phyloP scores from a whole-genome alignment of 2,329 filamentous ascomycete species.

The Thielaviopsis cerberus region DNA sequence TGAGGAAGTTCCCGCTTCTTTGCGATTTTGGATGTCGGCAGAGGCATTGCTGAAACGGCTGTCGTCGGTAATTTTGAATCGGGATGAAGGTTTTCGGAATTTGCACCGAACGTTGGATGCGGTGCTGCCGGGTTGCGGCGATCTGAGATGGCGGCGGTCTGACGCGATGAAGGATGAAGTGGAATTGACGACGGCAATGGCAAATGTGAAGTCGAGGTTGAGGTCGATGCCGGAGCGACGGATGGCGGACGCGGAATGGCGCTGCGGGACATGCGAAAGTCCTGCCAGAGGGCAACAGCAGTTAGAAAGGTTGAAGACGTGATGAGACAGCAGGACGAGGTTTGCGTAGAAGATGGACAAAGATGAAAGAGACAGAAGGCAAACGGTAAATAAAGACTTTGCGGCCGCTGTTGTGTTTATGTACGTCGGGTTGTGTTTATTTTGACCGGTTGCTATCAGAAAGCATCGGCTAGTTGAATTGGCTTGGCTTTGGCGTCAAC shows the following conservation, averaged over 20 bases:
- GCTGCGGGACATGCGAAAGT: constrained; percentile 7
- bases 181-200: not conserved
- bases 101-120: not conserved
- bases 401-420: not conserved
- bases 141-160: constrained; percentile 4
- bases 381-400: not conserved
- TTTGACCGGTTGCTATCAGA: not conserved
- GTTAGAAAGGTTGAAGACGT: too few species aligned
- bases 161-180: not conserved
- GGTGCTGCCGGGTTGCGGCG: not conserved
- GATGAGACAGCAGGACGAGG: not conserved
- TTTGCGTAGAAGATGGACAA: not conserved
- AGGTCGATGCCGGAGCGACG: not conserved
- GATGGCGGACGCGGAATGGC: constrained; percentile 11
- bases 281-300: too few species aligned
- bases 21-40: constrained; percentile 21
- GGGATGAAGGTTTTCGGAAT: not conserved
- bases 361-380: not conserved
- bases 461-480: not conserved
- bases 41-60: constrained; percentile 15
- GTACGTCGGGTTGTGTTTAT: not conserved
- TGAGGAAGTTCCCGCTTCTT: constrained; percentile 34
- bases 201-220: not conserved
- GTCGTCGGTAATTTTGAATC: constrained; percentile 32
- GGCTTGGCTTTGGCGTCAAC: not conserved